Evolutionary conservation across 2,329 filamentous ascomycete genomes (phyloP), one percentile per base, ranked within the genome.

Genomic region (Ceratocystis lukuohia): DNA sequence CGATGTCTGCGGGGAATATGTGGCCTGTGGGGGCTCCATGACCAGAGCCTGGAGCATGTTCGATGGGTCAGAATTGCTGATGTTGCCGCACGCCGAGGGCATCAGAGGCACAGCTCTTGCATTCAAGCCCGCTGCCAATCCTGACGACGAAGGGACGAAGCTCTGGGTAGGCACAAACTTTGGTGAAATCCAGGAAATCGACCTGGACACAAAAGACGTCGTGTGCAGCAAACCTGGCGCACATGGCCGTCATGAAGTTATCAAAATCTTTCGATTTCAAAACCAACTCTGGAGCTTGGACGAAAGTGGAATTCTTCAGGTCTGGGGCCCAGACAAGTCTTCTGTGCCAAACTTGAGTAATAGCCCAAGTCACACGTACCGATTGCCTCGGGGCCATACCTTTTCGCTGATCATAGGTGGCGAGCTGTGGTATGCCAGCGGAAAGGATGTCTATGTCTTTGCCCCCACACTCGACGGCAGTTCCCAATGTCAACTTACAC

Each of bases 231-330:
- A 88, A 71, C 77, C 82, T 1, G 85, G 80, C 63, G 88, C 89
- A 1, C 94, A 97, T 71, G 84, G 86, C 6, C 85, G 89, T 53
- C 82, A 85, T 69, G 89, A 96, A 70, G 83, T 99, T 63, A 83
- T 89, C 69, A 90, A 86, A 71, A 96, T 99, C 53, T 88, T 90
- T 73, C 85, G 94, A 48, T 88, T 95, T 74, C 87, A 85, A 69
- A 90, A 91, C 70, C 89, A 96, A 72, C 84, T 99, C 74, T 99
- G 94, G 94, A 92, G 92, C 0, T 75, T 99, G 61, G 94, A 97
- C 73, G 92, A 96, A 69, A 85, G 88, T 61, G 94, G 94, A 10
- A 89, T 88, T 59, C 77, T 99, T 15, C 86, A 91, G 70, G 83
- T 97, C 4, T 99, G 94, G 94, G 86, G 84, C 1, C 87, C 92